phyloP scores from a whole-genome alignment of 495 filamentous ascomycete genomes.

The Penicillium flavigenum region DNA sequence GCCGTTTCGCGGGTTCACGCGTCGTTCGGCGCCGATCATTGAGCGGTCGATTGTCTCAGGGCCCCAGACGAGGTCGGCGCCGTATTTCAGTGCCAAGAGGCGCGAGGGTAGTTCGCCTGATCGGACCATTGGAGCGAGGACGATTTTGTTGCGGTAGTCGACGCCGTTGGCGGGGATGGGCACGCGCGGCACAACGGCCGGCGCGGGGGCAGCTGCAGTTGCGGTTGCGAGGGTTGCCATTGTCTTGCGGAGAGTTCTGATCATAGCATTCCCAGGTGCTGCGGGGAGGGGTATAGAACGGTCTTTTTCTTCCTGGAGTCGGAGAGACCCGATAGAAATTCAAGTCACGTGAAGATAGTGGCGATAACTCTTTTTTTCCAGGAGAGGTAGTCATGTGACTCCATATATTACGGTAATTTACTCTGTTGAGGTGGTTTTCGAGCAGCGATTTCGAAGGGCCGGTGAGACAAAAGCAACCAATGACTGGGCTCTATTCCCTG shows the following conservation, averaged over 20 bases:
- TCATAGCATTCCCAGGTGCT: constrained; percentile 42
- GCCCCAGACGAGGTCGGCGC: constrained; percentile 96
- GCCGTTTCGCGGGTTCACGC: constrained; percentile 66
- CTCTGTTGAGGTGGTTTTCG: not conserved
- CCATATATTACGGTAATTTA: constrained; percentile 9
- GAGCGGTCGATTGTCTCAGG: constrained; percentile 91
- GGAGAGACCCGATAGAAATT: constrained; percentile 11
- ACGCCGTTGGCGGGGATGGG: constrained; percentile 85
- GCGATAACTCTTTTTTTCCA: constrained; percentile 1
- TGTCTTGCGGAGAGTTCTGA: constrained; percentile 43
- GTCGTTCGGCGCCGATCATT: constrained; percentile 79
- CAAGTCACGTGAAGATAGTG: constrained; percentile 23
- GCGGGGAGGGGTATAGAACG: not conserved
- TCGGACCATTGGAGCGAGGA: constrained; percentile 96
- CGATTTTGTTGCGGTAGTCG: constrained; percentile 89
- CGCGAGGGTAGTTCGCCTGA: constrained; percentile 91
- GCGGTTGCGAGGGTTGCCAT: constrained; percentile 52
- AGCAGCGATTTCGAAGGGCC: not conserved
- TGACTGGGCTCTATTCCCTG: constrained; percentile 4
- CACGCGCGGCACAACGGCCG: constrained; percentile 49
- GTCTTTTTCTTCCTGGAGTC: constrained; percentile 11
- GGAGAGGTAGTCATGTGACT: not conserved
- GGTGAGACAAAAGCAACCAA: not conserved
- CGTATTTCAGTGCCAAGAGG: constrained; percentile 84
- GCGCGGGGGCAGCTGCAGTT: not conserved